Base-by-base conservation (phyloP, 495 filamentous ascomycete species). In the Xylaria acuta region DNA sequence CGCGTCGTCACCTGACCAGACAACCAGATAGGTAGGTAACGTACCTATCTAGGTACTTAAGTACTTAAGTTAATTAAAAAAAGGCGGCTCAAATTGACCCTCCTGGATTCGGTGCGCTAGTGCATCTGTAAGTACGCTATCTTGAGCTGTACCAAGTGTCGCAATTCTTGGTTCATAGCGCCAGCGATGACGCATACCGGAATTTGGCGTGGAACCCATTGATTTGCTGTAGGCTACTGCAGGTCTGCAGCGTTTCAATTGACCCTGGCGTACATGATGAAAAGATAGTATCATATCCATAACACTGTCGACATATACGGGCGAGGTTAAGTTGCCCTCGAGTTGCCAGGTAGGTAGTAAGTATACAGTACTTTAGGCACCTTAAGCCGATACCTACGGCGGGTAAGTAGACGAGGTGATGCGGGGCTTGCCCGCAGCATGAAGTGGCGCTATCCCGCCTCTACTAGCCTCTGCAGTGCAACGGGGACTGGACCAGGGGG, bases 1-100 rank as follows among this genome's bases (percentile, higher is more conserved):
- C 68, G 45, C 68, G 68, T 70, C 58, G 25, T 70, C 68, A 70
- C 58, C 43, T 70, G 68, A 64, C 59, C 58, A 30, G 56, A n/a
- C n/a, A 32, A 51, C n/a, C 65, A 22, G 11, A 25, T 64, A 45
- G 40, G 34, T 40, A n/a, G n/a, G n/a, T n/a, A n/a, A n/a, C n/a
- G n/a, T n/a, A n/a, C n/a, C n/a, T n/a, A n/a, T n/a, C n/a, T n/a
- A n/a, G n/a, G n/a, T n/a, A n/a, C n/a, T n/a, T n/a, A n/a, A n/a
- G n/a, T n/a, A n/a, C n/a, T n/a, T n/a, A 20, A n/a, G 18, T 60
- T 18, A 20, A 2, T 36, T 1, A 36, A 66, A 36, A 36, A 66
- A 36, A 66, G 45, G 64, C 64, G 64, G 64, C 64, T 66, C 45
- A 66, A 66, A 66, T 51, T 27, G 47, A 51, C 20, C 30, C 62